phyloP scores from a whole-genome alignment of 352 stramenopile genomes.

The Discostella stelligera region DNA sequence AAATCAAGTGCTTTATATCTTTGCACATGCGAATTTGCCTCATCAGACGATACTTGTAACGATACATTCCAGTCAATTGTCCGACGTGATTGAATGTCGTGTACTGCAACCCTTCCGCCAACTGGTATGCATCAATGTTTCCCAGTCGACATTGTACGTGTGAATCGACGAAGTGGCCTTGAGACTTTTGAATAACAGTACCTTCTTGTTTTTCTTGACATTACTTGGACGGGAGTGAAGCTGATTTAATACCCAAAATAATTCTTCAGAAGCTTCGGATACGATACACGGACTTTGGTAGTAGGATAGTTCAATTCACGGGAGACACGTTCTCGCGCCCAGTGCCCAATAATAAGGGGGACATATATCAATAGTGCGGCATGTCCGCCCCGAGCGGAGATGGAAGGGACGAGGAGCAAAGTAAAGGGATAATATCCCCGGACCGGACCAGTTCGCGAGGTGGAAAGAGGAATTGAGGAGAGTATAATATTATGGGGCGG shows the following conservation, averaged over 20 bases:
- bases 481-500: constrained; percentile 91
- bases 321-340: constrained; percentile 98
- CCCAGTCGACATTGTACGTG: constrained; percentile 99
- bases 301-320: constrained; percentile 91
- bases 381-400: constrained; percentile 91
- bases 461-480: constrained; percentile 91
- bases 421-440: constrained; percentile 98
- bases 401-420: constrained; percentile 98
- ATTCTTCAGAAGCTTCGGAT: constrained; percentile 99
- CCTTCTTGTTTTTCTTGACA: constrained; percentile 96
- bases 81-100: constrained; percentile 99
- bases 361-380: constrained; percentile 96
- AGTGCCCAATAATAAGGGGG: constrained; percentile 97
- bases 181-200: constrained; percentile 97
- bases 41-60: constrained; percentile 96
- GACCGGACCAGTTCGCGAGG: constrained; percentile 91
- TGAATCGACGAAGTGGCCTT: constrained; percentile 99
- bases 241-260: constrained; percentile 99
- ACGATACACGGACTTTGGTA: constrained; percentile 99
- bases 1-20: constrained; percentile 99
- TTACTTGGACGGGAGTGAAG: constrained; percentile 89
- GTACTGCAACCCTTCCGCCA: constrained; percentile 99
- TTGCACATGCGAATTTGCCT: constrained; percentile 95
- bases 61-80: constrained; percentile 99
- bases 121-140: constrained; percentile 99